Evolutionary conservation across 768 basidiomycete species (phyloP), one percentile per base, ranked within the genome.

Genomic region (Glaciozyma antarctica): DNA sequence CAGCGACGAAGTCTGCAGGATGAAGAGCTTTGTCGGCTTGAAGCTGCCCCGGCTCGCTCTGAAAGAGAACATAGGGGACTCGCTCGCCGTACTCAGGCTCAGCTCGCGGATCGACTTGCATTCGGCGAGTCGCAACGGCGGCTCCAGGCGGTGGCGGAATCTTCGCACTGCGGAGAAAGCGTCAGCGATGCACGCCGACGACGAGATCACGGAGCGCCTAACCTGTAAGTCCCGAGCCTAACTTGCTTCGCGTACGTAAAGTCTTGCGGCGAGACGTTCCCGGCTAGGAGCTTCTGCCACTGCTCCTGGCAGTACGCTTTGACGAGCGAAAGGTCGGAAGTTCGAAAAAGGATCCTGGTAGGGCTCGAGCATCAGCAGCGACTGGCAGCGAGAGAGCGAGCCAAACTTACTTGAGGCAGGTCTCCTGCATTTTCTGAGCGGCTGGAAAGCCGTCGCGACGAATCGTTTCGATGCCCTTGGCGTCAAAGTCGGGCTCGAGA

Each of bases 381-480:
- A 65, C 65, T 41, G 73, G 48, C 26, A 45, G 28, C 21, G n/a
- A 16, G 22, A 34, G 21, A 32, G 21, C 22, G 7, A 0, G 24
- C 21, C 10, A 28, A 30, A 44, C 61, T 1, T 71, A 94, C 93
- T 92, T 95, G 60, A 97, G 76, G 71, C 86, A 87, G 8, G 81
- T 84, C 76, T 98, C 94, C 2, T 87, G 84, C 85, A 98, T 92
- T 78, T 95, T 97, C 72, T 85, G 83, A 74, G 91, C 89, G 0
- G 92, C 95, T 6, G 84, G 82, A 38, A 95, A 84, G 15, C 91
- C 91, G 73, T 99, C 95, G 64, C 95, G 80, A 8, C 95, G 82
- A 38, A 98, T 88, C 2, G 92, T 97, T 77, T 99, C 95, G 60
- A 99, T 97, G 0, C 95, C 95, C 62, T 99, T 98, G 9, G 92